These are phyloP conservation scores for Saraca asoca DNA, from an alignment of 331 rosid genomes.

Conservation along the genomic window DNA sequence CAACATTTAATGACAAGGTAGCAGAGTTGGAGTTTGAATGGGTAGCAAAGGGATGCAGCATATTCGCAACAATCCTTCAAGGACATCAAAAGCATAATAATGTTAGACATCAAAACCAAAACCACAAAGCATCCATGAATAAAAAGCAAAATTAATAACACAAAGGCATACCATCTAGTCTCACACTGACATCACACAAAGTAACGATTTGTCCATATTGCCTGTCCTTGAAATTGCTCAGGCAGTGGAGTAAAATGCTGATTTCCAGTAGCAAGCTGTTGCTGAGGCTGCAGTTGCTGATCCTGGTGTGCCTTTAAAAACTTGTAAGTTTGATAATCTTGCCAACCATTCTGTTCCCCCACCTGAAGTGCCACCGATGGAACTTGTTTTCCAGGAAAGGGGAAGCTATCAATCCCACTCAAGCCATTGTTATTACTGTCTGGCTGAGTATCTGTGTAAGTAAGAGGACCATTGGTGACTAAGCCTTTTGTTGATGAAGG, in stretches of 20 bases:
- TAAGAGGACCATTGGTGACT: constrained; percentile 43
- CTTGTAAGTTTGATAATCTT: constrained; percentile 64
- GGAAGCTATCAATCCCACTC: constrained; percentile 61
- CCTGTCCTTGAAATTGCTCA: constrained; percentile 90
- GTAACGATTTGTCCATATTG: constrained; percentile 77
- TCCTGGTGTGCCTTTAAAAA: constrained; percentile 61
- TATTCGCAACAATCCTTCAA: constrained; percentile 65
- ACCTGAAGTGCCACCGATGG: constrained; percentile 52
- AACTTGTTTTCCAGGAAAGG: constrained; percentile 88
- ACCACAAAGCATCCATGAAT: constrained; percentile 1
- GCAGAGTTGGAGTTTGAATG: constrained; percentile 62
- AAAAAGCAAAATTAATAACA: constrained; percentile 27
- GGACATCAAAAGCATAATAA: constrained; percentile 47
- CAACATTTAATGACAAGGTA: constrained; percentile 62
- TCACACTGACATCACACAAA: constrained; percentile 77
- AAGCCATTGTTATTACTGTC: constrained; percentile 50
- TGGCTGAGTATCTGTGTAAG: constrained; percentile 48
- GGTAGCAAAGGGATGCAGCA: constrained; percentile 66
- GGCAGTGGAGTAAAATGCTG: constrained; percentile 63
- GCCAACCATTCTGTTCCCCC: constrained; percentile 69
- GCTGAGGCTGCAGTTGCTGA: constrained; percentile 72
- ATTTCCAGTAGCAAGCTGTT: constrained; percentile 58
- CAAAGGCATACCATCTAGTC: constrained; percentile 63
- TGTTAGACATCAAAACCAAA: constrained; percentile 21
- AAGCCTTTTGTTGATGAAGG: constrained; percentile 59